Base-by-base conservation (phyloP, 1,139 yeast genomes). In the Yarrowia galli region DNA sequence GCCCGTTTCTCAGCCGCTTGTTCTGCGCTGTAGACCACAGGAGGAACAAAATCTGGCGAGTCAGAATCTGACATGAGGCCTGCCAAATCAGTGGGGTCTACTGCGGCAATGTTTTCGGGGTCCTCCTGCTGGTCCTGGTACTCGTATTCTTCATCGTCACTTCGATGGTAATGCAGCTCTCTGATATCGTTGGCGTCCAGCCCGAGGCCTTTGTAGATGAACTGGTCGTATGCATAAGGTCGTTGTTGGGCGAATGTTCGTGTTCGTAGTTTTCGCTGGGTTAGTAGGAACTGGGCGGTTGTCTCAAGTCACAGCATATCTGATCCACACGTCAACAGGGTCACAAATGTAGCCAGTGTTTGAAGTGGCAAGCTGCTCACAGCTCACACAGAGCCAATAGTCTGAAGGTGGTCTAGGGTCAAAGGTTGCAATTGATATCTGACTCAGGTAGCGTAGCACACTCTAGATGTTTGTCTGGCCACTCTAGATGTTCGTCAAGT, bases 101-200 rank as follows among this genome's bases (percentile, higher is more conserved):
- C 5, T 20, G 35, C 9, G 9, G 48, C 36, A 6, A 40, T 25
- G n/a, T 38, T n/a, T 18, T 40, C 61, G n/a, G 36, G 36, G 25
- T 58, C 64, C 22, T 58, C 64, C 51, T 58, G 48, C 16, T 58
- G 51, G 13, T 43, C 64, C 40, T 58, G 51, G 20, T 58, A 42
- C 64, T 42, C 40, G 51, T 43, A 43, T 22, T 58, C 64, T n/a
- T 58, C 64, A 16, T 56, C 63, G 25, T 56, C 63, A 16, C 63
- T 56, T 13, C 48, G 35, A 10, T 40, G 38, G 12, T 7, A 40
- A 16, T 56, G 63, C 49, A 56, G 23, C 18, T 56, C 63, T 42
- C 63, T 35, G 28, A 56, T 42, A 25, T 56, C 63, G 2, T 28
- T 56, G 25, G 63, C 51, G 51, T 43, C 51, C 40, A 58, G 42